phyloP scores from a whole-genome alignment of 768 basidiomycete species.

The Tulasnella sp. region DNA sequence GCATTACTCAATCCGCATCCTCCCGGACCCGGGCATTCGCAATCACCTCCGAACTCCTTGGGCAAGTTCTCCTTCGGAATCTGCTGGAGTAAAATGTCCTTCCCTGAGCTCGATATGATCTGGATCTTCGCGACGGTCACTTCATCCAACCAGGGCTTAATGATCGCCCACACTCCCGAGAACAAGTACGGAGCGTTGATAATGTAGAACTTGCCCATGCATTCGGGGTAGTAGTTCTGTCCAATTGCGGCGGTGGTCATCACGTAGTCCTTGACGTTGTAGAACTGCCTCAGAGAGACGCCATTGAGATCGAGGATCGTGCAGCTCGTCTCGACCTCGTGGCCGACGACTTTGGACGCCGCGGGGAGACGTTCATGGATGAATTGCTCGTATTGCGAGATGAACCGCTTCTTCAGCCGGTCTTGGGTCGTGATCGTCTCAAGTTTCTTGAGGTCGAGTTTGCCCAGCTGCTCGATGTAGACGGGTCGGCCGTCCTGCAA shows the following conservation, averaged over 20 bases:
- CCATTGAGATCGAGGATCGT: slow-evolving; percentile 86
- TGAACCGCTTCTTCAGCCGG: slow-evolving; percentile 78
- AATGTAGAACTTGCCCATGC: slow-evolving; percentile 98
- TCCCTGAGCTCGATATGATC: slow-evolving; percentile 69
- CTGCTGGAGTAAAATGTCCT: slow-evolving; percentile 65
- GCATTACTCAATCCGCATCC: slow-evolving; percentile 84
- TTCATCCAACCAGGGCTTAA: slow-evolving; percentile 91
- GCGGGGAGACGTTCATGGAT: slow-evolving; percentile 69
- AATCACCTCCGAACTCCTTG: slow-evolving; percentile 71
- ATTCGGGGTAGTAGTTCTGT: slow-evolving; percentile 86
- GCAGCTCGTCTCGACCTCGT: slow-evolving; percentile 93
- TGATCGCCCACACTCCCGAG: slow-evolving; percentile 71
- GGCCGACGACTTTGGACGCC: slow-evolving; percentile 52
- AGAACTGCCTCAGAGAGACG: slow-evolving; percentile 61
- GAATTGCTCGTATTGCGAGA: slow-evolving; percentile 89
- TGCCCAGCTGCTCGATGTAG: slow-evolving; percentile 88
- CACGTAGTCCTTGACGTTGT: slow-evolving; percentile 88
- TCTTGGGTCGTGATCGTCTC: slow-evolving; percentile 75
- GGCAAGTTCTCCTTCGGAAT: slow-evolving; percentile 79
- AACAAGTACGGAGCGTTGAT: slow-evolving; percentile 96
- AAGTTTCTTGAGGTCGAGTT: slow-evolving; percentile 75
- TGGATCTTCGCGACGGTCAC: slow-evolving; percentile 93
- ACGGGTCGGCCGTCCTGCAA: slow-evolving; percentile 83
- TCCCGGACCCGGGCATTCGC: slow-evolving; percentile 44
- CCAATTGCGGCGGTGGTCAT: slow-evolving; percentile 62